Evolutionary conservation across 306 rosid genomes (phyloP).

Genomic region (Mucuna pruriens): DNA sequence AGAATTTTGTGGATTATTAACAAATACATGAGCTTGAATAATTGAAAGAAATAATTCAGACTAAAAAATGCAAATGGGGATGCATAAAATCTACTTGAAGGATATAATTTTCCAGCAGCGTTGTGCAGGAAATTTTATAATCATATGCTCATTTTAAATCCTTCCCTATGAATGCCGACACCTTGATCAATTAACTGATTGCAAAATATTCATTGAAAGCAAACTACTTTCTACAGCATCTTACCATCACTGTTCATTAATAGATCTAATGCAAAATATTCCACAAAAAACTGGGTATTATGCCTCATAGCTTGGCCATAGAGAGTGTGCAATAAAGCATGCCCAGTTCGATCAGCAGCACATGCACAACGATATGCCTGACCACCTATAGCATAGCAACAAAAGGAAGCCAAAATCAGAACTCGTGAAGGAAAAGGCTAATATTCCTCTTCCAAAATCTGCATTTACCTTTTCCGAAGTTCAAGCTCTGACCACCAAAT

Average conservation of each 20-base stretch:
- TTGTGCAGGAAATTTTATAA: background rate
- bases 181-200: background rate
- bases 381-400: slow-evolving; percentile 62
- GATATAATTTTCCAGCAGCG: background rate
- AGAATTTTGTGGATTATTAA: background rate
- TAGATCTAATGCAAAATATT: slow-evolving; percentile 88
- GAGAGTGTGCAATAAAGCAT: slow-evolving; percentile 88
- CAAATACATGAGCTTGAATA: background rate
- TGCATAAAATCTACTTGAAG: background rate
- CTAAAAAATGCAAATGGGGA: background rate
- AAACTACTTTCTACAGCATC: slow-evolving; percentile 11
- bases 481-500: slow-evolving; percentile 95
- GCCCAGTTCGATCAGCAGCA: slow-evolving; percentile 98
- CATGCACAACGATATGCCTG: slow-evolving; percentile 97
- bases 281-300: slow-evolving; percentile 91
- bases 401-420: slow-evolving; percentile 41
- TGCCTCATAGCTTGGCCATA: slow-evolving; percentile 98
- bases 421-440: background rate
- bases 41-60: background rate
- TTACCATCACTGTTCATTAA: slow-evolving; percentile 85
- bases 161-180: background rate
- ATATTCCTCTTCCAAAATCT: slow-evolving; percentile 13
- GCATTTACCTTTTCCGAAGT: slow-evolving; percentile 83
- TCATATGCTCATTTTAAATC: background rate
- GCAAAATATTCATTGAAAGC: background rate